Conservation (phyloP, 257 asterid genomes). For the Ajuga chamaepitys region DNA sequence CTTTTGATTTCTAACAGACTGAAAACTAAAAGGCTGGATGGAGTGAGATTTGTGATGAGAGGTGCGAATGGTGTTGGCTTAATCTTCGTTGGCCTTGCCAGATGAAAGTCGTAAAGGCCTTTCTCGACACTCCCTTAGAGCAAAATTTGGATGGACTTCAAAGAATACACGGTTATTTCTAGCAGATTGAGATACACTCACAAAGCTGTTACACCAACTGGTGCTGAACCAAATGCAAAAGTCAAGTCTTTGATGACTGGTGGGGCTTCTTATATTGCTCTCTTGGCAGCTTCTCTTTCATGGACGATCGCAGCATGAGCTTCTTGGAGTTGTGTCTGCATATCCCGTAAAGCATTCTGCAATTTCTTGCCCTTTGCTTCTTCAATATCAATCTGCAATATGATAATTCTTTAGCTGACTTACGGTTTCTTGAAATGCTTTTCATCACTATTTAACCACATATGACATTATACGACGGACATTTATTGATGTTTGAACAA, state of each 20-base stretch:
- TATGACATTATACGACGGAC: background rate
- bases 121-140: too few species aligned
- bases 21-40: too few species aligned
- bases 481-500: background rate
- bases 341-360: constrained; percentile 55
- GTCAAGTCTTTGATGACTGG: constrained; percentile 89
- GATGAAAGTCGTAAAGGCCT: too few species aligned
- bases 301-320: constrained; percentile 59
- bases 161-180: too few species aligned
- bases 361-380: constrained; percentile 84
- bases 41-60: too few species aligned
- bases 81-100: too few species aligned
- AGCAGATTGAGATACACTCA: too few species aligned
- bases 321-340: constrained; percentile 64
- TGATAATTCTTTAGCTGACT: constrained; percentile 14
- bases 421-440: background rate
- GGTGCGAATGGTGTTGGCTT: too few species aligned
- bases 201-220: too few species aligned
- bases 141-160: too few species aligned
- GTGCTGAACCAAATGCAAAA: too few species aligned
- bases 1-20: too few species aligned
- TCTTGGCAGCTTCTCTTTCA: constrained; percentile 80
- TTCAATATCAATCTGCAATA: constrained; percentile 69
- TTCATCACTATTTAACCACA: background rate
- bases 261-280: constrained; percentile 87